Percentiles rank a stretch among this genome's conserved stretches.
phyloP scores from a whole-genome alignment of 2,329 filamentous ascomycete genomes.

The Penicillium sp. region DNA sequence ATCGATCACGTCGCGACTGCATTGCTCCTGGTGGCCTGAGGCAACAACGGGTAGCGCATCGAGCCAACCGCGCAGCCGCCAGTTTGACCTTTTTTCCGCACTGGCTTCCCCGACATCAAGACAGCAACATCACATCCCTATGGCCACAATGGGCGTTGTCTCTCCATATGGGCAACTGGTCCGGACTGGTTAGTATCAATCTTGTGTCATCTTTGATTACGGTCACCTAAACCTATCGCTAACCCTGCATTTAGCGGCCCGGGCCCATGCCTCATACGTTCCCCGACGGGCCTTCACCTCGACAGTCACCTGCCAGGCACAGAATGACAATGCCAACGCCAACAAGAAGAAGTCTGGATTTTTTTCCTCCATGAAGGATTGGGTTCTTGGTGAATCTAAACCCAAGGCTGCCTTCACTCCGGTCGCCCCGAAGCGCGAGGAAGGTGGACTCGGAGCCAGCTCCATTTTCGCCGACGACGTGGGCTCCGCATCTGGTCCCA shows the following conservation, averaged over 20 bases:
- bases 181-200: constrained; percentile 37
- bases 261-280: constrained; percentile 35
- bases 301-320: constrained; percentile 32
- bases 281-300: constrained; percentile 42
- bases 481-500: constrained; percentile 29
- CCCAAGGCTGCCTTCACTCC: constrained; percentile 33
- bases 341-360: constrained; percentile 24
- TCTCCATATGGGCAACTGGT: constrained; percentile 42
- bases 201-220: not conserved
- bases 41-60: constrained; percentile 21
- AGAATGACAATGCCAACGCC: constrained; percentile 30
- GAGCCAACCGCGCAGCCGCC: constrained; percentile 26
- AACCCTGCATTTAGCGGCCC: constrained; percentile 28
- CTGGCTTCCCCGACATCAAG: constrained; percentile 9
- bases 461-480: constrained; percentile 48
- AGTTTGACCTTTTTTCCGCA: constrained; percentile 37
- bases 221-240: not conserved
- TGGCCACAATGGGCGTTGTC: constrained; percentile 44
- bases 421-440: constrained; percentile 34
- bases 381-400: constrained; percentile 36
- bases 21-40: constrained; percentile 17
- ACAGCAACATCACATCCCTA: constrained; percentile 26
- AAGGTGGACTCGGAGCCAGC: constrained; percentile 39
- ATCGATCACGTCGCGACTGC: constrained; percentile 24
- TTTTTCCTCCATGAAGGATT: constrained; percentile 39